phyloP scores from a whole-genome alignment of 441 rosid genomes.

The Gossypium aridum region DNA sequence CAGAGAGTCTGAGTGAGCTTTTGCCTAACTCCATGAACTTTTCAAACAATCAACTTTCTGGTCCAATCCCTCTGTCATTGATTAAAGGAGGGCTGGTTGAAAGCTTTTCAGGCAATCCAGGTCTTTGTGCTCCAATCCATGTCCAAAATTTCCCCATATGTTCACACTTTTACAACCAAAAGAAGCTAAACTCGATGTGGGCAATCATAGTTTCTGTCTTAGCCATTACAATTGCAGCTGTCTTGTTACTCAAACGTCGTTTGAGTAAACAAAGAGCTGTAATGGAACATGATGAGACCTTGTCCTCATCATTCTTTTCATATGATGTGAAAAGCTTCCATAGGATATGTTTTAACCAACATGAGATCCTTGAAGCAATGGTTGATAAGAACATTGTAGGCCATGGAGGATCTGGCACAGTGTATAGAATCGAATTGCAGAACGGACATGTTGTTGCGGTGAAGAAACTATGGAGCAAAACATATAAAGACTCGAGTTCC shows the following conservation, averaged over 20 bases:
- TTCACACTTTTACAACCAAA: conserved; percentile 32
- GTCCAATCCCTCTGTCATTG: conserved; percentile 72
- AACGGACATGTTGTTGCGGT: conserved; percentile 78
- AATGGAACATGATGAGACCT: conserved; percentile 54
- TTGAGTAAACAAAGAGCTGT: conserved; percentile 40
- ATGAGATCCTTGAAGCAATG: conserved; percentile 68
- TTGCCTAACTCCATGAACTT: conserved; percentile 79
- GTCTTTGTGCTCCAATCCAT: conserved; percentile 61
- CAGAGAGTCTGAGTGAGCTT: conserved; percentile 55
- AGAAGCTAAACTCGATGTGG: conserved; percentile 56
- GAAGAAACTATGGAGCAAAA: conserved; percentile 71
- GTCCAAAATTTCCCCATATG: conserved; percentile 55
- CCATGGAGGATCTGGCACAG: conserved; percentile 85
- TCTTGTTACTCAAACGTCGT: conserved; percentile 55
- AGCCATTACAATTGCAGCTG: conserved; percentile 48
- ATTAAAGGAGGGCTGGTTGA: conserved; percentile 69
- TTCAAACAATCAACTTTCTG: conserved; percentile 73
- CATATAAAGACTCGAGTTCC: conserved; percentile 43
- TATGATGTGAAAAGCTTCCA: conserved; percentile 85
- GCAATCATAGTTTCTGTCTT: conserved; percentile 44
- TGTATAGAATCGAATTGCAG: conserved; percentile 57
- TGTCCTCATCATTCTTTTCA: conserved; percentile 62
- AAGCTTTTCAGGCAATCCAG: conserved; percentile 80
- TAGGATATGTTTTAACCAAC: conserved; percentile 59
- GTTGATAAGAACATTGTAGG: conserved; percentile 82